phyloP scores from a whole-genome alignment of 768 basidiomycete genomes.

The Amylocystis lapponica region DNA sequence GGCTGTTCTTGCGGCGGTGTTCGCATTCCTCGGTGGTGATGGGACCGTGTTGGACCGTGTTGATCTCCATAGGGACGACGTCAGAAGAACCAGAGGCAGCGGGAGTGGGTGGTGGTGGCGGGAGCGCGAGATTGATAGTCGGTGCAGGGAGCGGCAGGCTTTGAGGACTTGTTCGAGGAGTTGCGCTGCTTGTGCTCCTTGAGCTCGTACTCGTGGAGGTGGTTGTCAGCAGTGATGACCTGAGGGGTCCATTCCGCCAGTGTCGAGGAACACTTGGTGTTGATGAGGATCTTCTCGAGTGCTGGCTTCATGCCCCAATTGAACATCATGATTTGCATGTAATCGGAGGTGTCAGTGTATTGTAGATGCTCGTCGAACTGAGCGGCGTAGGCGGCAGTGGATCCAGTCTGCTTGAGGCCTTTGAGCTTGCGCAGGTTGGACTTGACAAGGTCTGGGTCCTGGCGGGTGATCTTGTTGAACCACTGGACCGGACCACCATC shows the following conservation, averaged over 20 bases:
- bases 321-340: constrained; percentile 29
- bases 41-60: constrained; percentile 17
- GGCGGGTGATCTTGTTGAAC: neutral
- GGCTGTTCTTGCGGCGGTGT: constrained; percentile 16
- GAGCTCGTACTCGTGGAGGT: constrained; percentile 3
- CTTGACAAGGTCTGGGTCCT: constrained; percentile 1
- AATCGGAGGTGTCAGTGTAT: constrained; percentile 25
- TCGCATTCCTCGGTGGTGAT: constrained; percentile 25
- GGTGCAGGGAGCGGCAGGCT: neutral
- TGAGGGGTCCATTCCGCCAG: constrained; percentile 2
- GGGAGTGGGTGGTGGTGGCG: neutral
- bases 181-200: too few relatives aligned
- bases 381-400: constrained; percentile 23
- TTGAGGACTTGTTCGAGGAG: neutral
- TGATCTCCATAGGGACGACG: constrained; percentile 14
- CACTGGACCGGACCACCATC: constrained; percentile 6
- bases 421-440: constrained; percentile 24
- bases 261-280: neutral
- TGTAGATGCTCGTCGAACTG: constrained; percentile 22
- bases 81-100: neutral
- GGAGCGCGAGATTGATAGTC: neutral
- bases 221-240: constrained; percentile 7
- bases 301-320: constrained; percentile 24
- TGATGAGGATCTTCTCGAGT: constrained; percentile 18
- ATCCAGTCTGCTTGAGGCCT: constrained; percentile 26